Evolutionary conservation across 208 protist genomes (phyloP).

Genomic region (Acanthamoeba rhysodes): DNA sequence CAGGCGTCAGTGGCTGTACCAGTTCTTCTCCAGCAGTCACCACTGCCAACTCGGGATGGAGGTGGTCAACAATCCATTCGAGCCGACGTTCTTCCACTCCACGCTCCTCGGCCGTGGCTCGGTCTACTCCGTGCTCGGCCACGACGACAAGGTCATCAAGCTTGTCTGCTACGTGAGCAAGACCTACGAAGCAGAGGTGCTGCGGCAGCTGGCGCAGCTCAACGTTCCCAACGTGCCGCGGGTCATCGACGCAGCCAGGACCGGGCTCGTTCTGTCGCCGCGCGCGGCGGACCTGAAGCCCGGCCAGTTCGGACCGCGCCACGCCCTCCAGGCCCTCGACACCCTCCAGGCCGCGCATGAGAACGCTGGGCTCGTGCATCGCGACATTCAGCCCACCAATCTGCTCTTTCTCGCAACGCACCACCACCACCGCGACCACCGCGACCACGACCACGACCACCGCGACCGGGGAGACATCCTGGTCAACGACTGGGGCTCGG

Average conservation of each 20-base stretch:
- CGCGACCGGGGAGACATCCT: neutral
- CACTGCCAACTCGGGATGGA: too few species aligned
- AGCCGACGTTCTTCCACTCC: neutral
- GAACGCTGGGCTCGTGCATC: neutral
- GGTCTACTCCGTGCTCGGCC: slow-evolving; percentile 3
- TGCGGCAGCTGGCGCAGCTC: neutral
- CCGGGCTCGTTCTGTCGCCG: slow-evolving; percentile 17
- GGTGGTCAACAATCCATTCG: slow-evolving; percentile 20
- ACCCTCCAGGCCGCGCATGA: slow-evolving; percentile 10
- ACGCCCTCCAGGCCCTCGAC: neutral
- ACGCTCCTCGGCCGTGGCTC: neutral
- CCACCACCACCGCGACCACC: too few species aligned
- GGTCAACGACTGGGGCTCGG: slow-evolving; percentile 46
- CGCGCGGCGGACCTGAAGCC: neutral
- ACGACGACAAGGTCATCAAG: slow-evolving; percentile 54
- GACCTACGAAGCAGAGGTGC: neutral
- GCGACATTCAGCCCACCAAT: slow-evolving; percentile 37
- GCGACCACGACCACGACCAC: too few species aligned
- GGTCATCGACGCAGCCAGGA: neutral
- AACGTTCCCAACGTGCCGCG: neutral
- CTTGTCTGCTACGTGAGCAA: slow-evolving; percentile 8
- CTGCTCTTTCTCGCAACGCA: too few species aligned
- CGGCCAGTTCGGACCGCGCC: neutral
- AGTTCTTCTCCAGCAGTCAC: too few species aligned
- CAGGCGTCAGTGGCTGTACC: too few species aligned